phyloP scores from a whole-genome alignment of 2,329 filamentous ascomycete species.

The Fusarium hainanense region DNA sequence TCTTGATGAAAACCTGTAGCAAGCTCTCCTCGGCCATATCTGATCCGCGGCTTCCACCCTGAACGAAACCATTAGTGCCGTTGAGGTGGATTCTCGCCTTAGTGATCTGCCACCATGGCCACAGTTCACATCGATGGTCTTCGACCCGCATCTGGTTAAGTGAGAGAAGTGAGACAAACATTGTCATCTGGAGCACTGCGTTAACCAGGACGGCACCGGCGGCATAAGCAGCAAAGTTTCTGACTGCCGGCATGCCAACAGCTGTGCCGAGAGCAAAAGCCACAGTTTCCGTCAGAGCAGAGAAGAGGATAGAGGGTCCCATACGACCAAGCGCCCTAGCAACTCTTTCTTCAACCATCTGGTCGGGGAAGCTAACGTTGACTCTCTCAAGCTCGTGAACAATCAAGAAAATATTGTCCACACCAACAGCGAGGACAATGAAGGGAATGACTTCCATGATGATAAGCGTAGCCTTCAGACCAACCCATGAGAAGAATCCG shows the following conservation, averaged over 20 bases:
- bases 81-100: conserved; percentile 76
- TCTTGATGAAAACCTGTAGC: conserved; percentile 89
- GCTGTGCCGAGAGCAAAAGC: conserved; percentile 93
- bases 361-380: conserved; percentile 90
- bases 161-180: conserved; percentile 92
- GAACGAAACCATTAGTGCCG: conserved; percentile 63
- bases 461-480: conserved; percentile 94
- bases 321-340: conserved; percentile 92
- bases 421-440: conserved; percentile 93
- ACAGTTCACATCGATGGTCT: conserved; percentile 87
- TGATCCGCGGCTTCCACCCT: conserved; percentile 69
- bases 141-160: conserved; percentile 94
- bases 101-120: conserved; percentile 87
- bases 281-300: conserved; percentile 92
- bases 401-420: conserved; percentile 99
- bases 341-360: conserved; percentile 85
- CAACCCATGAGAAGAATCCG: conserved; percentile 90
- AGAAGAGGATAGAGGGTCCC: conserved; percentile 95
- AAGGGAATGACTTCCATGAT: conserved; percentile 99
- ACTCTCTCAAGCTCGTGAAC: conserved; percentile 98
- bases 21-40: conserved; percentile 85
- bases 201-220: conserved; percentile 98
- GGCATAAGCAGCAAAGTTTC: conserved; percentile 97
- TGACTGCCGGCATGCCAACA: conserved; percentile 96
- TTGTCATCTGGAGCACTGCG: conserved; percentile 93